Conservation (phyloP, 1,284 basidiomycete genomes). For the Termitomyces sp. region DNA sequence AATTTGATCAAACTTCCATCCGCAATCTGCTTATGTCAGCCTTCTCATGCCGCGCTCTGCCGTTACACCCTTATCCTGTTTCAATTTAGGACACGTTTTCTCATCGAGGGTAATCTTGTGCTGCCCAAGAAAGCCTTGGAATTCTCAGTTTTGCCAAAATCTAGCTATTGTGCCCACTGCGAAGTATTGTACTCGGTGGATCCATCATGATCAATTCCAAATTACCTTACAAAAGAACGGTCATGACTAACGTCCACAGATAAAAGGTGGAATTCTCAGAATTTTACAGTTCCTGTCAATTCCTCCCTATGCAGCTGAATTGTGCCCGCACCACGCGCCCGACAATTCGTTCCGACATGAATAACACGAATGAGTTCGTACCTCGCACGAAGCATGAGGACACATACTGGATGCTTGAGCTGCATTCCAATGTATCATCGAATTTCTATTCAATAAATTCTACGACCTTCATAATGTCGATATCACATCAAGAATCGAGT, state of each 20-base stretch:
- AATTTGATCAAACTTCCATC: neutral
- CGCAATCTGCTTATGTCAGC: neutral
- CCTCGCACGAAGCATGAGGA: neutral
- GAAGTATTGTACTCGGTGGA: neutral
- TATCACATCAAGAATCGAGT: neutral
- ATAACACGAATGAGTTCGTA: neutral
- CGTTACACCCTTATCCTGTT: too few relatives aligned
- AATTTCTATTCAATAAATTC: neutral
- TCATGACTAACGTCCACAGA: neutral
- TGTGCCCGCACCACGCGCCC: too few relatives aligned
- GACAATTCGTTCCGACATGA: neutral
- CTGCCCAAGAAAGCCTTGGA: too few relatives aligned
- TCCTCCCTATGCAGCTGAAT: neutral
- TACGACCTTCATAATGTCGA: neutral
- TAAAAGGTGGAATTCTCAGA: neutral
- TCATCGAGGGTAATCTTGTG: too few relatives aligned
- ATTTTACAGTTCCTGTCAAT: neutral
- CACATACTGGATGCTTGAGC: neutral
- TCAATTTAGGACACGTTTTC: neutral
- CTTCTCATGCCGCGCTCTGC: neutral
- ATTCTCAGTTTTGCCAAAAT: too few relatives aligned
- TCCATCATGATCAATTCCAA: neutral
- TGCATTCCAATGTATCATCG: neutral
- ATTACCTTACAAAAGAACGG: neutral
- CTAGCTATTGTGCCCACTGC: too few relatives aligned